These are phyloP conservation scores for Capsicum chinense DNA, from an alignment of 257 asterid genomes.

Conservation along the genomic window DNA sequence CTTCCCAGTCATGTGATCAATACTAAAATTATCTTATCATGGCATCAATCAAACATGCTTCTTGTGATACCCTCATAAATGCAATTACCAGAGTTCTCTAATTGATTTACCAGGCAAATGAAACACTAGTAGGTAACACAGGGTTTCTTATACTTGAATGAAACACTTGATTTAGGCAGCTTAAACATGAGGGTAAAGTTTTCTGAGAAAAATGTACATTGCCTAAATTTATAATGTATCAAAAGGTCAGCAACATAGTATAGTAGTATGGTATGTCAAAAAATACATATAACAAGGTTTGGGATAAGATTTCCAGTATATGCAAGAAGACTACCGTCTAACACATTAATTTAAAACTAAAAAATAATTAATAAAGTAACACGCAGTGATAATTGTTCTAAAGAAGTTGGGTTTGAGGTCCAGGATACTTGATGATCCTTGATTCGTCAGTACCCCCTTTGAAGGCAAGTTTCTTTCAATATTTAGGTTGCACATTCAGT, in stretches of 20 bases:
- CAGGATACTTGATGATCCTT: conserved; percentile 26
- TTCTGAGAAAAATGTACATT: neutral
- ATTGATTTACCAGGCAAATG: conserved; percentile 6
- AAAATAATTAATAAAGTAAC: neutral
- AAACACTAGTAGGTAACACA: neutral
- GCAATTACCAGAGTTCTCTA: conserved; percentile 9
- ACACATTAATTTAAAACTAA: neutral
- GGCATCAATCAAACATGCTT: conserved; percentile 17
- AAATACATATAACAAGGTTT: neutral
- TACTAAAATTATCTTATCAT: neutral
- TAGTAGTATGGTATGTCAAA: conserved; percentile 3
- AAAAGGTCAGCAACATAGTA: conserved; percentile 8
- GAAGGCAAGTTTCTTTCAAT: neutral
- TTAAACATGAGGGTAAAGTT: neutral
- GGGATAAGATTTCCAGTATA: neutral
- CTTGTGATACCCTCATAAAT: conserved; percentile 19
- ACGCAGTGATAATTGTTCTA: neutral
- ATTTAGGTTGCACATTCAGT: neutral
- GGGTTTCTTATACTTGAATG: neutral
- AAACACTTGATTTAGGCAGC: neutral
- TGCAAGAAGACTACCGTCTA: neutral
- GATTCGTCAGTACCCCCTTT: conserved; percentile 16
- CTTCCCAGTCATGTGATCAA: neutral
- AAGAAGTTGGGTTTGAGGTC: neutral
- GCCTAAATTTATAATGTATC: neutral